Percentiles rank a stretch among this genome's conserved stretches.
phyloP scores from a whole-genome alignment of 345 rosid genomes.

The Geranium rotundifolium region DNA sequence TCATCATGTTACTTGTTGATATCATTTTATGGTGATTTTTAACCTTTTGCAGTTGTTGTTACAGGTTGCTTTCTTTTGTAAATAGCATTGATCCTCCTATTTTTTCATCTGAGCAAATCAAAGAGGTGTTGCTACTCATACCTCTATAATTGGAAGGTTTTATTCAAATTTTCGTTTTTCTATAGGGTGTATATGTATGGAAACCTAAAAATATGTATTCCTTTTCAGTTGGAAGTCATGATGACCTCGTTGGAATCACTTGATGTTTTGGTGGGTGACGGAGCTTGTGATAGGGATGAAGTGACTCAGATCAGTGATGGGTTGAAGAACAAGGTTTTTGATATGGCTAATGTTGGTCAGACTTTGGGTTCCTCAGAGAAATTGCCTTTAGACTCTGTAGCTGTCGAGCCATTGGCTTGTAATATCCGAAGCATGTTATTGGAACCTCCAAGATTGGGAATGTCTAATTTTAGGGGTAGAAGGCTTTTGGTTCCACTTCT shows the following conservation, averaged over 20 bases:
- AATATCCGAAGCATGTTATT: constrained; percentile 18
- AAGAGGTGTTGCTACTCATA: constrained; percentile 43
- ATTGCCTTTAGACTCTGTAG: constrained; percentile 6
- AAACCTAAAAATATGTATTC: constrained; percentile 11
- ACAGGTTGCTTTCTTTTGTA: constrained; percentile 55
- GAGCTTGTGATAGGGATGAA: constrained; percentile 22
- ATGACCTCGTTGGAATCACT: constrained; percentile 20
- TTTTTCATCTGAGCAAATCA: constrained; percentile 39
- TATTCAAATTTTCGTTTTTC: not conserved
- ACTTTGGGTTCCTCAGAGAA: constrained; percentile 12
- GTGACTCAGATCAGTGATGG: constrained; percentile 14
- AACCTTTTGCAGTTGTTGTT: constrained; percentile 8
- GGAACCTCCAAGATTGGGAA: constrained; percentile 35
- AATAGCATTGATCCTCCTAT: constrained; percentile 35
- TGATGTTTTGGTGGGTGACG: constrained; percentile 13
- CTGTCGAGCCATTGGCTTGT: constrained; percentile 14
- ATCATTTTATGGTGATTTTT: not conserved
- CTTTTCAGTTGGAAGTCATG: constrained; percentile 55
- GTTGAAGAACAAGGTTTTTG: constrained; percentile 21
- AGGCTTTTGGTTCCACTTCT: constrained; percentile 57
- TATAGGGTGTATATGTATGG: constrained; percentile 3
- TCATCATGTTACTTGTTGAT: not conserved
- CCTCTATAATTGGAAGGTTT: not conserved
- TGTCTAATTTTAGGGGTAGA: constrained; percentile 36
- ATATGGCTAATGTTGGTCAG: constrained; percentile 16